Evolutionary conservation across 306 rosid genomes (phyloP), one percentile per base, ranked within the genome.

Genomic region (Cucumis hystrix): DNA sequence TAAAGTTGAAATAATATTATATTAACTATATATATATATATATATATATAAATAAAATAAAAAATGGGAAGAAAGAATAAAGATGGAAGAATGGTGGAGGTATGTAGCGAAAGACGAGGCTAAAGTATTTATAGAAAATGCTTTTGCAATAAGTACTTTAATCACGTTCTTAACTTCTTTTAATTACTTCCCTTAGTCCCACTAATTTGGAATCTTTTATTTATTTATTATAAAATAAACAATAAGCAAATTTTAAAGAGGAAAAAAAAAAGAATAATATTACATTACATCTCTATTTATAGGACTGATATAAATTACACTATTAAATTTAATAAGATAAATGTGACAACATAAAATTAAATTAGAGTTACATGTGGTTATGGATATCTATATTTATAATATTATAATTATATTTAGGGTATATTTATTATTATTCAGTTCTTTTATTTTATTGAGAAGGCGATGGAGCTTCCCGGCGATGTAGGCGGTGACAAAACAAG

Each of bases 91-190:
- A 9, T 67, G 10, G 54, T 68, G 54, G 74, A 3, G 65, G 71
- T 10, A 41, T 10, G 52, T 68, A 66, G 73, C 52, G 49, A 45
- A 39, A 7, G 73, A 66, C 51, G 39, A 10, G 55, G 55, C 28
- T 20, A 41, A 25, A 69, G 75, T 20, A 69, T 69, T 20, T 6
- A 13, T 35, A 69, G 75, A 69, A 40, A 69, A 69, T 45, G 39
- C 57, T 69, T 69, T 28, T 7, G 75, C 6, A 12, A 69, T 45
- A 45, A 69, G 57, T 69, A 14, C 58, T 23, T 47, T 69, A 69
- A 69, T 43, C 75, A 69, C 75, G 56, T 68, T 68, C 56, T 68
- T 68, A 68, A 68, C 35, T 13, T 68, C 56, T 43, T 66, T 68
- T 40, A 68, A 66, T 66, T n/a, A 18, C 74, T 40, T 67, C 30